Conservation (phyloP, 306 rosid species). For the Glycine latifolia region DNA sequence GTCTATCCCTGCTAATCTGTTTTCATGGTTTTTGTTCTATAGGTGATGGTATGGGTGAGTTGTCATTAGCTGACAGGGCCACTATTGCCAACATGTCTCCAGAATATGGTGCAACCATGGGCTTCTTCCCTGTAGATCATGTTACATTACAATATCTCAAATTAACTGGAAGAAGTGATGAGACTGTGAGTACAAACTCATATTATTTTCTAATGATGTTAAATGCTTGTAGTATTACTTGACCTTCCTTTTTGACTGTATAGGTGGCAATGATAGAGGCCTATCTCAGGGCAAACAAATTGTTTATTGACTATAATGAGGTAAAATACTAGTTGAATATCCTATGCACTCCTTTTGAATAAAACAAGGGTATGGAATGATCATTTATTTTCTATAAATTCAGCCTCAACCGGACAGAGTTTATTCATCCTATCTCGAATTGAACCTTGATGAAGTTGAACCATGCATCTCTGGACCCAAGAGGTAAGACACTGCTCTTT, state of each 20-base stretch:
- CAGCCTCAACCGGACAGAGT: conserved; percentile 94
- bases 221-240: conserved; percentile 40
- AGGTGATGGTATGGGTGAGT: conserved; percentile 88
- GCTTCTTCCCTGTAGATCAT: conserved; percentile 93
- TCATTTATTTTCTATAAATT: conserved; percentile 44
- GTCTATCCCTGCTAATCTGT: not conserved
- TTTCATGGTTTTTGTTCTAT: conserved; percentile 45
- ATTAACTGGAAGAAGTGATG: conserved; percentile 88
- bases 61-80: conserved; percentile 92
- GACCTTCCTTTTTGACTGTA: conserved; percentile 40
- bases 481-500: conserved; percentile 60
- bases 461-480: conserved; percentile 98
- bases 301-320: conserved; percentile 95
- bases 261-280: conserved; percentile 95
- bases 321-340: conserved; percentile 46
- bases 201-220: conserved; percentile 38
- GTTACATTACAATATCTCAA: conserved; percentile 91
- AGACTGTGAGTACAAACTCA: conserved; percentile 69
- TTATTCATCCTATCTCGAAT: conserved; percentile 90
- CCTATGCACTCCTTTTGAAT: not conserved
- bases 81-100: conserved; percentile 98
- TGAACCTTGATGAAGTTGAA: conserved; percentile 82
- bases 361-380: conserved; percentile 31
- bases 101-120: conserved; percentile 98
- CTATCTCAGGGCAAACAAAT: conserved; percentile 88